These are phyloP conservation scores for Metschnikowia noctiluminum DNA, from an alignment of 805 yeast genomes.

Conservation along the genomic window DNA sequence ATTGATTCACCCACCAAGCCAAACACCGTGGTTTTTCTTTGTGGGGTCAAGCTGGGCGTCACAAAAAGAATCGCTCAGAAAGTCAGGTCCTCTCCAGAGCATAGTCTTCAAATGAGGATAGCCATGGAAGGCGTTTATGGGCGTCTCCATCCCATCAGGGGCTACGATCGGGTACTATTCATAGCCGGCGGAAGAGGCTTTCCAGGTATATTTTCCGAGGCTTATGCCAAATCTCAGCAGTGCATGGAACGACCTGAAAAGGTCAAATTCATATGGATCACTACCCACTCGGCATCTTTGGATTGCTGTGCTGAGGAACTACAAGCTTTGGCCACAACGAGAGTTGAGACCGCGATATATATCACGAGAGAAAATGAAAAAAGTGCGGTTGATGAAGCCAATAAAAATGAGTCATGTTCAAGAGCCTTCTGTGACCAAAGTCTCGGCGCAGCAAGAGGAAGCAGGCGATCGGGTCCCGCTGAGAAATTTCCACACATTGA, in stretches of 20 bases:
- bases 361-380: slow-evolving; percentile 3
- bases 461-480: slow-evolving; percentile 2
- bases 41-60: slow-evolving; percentile 54
- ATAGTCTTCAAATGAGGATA: slow-evolving; percentile 35
- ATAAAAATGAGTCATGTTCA: neutral
- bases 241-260: neutral
- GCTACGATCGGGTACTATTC: slow-evolving; percentile 45
- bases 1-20: slow-evolving; percentile 38
- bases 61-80: slow-evolving; percentile 42
- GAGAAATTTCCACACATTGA: slow-evolving; percentile 31
- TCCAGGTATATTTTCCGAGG: slow-evolving; percentile 51
- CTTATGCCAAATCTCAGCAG: slow-evolving; percentile 20
- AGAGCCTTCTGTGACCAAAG: neutral
- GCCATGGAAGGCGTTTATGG: slow-evolving; percentile 64
- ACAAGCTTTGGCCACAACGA: slow-evolving; percentile 28
- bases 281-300: slow-evolving; percentile 33
- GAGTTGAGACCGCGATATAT: slow-evolving; percentile 38
- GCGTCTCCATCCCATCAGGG: slow-evolving; percentile 40
- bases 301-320: slow-evolving; percentile 37
- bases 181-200: slow-evolving; percentile 66
- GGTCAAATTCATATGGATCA: slow-evolving; percentile 32
- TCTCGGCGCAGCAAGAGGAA: neutral
- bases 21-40: slow-evolving; percentile 35
- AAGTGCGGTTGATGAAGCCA: neutral
- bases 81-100: slow-evolving; percentile 24